Percentiles rank a stretch among this genome's conserved stretches.
Evolutionary conservation across 1,284 basidiomycete species (phyloP).

Genomic region (Vanrija sp.): DNA sequence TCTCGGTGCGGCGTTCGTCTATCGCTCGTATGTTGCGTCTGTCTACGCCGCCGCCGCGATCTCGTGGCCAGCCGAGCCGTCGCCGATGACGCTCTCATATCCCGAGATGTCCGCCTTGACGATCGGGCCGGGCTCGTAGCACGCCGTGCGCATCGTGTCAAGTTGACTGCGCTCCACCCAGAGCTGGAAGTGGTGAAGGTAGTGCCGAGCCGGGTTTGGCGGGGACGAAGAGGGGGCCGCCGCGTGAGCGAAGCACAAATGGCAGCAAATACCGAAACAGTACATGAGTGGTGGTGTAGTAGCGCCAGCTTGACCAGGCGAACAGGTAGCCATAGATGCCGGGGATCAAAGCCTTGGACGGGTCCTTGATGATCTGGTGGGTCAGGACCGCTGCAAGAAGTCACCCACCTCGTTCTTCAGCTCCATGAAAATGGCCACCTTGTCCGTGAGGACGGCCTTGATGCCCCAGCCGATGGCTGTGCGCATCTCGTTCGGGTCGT

Average conservation of each 20-base stretch:
- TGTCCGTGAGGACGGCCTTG: slow-evolving; percentile 86
- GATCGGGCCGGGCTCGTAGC: slow-evolving; percentile 41
- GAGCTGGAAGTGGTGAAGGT: slow-evolving; percentile 16
- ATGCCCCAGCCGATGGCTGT: slow-evolving; percentile 86
- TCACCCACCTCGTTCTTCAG: slow-evolving; percentile 41
- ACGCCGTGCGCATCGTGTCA: slow-evolving; percentile 40
- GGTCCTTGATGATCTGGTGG: slow-evolving; percentile 31
- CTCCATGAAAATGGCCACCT: slow-evolving; percentile 37
- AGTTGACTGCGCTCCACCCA: slow-evolving; percentile 40
- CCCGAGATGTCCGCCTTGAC: slow-evolving; percentile 28
- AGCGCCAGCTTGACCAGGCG: slow-evolving; percentile 46
- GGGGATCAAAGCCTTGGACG: slow-evolving; percentile 25
- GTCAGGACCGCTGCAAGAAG: neutral
- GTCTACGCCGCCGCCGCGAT: too few relatives aligned
- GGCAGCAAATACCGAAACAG: slow-evolving; percentile 19
- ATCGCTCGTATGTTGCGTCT: too few relatives aligned
- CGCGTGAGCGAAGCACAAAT: slow-evolving; percentile 33
- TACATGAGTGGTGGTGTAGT: slow-evolving; percentile 46
- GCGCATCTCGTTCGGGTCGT: slow-evolving; percentile 87
- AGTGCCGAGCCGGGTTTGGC: neutral
- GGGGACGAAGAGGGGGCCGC: slow-evolving; percentile 18
- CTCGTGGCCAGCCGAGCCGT: too few relatives aligned
- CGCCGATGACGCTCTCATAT: too few relatives aligned
- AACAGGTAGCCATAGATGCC: slow-evolving; percentile 36
- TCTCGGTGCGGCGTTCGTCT: too few relatives aligned